phyloP scores from a whole-genome alignment of 768 basidiomycete genomes.

The Podaxis sp. region DNA sequence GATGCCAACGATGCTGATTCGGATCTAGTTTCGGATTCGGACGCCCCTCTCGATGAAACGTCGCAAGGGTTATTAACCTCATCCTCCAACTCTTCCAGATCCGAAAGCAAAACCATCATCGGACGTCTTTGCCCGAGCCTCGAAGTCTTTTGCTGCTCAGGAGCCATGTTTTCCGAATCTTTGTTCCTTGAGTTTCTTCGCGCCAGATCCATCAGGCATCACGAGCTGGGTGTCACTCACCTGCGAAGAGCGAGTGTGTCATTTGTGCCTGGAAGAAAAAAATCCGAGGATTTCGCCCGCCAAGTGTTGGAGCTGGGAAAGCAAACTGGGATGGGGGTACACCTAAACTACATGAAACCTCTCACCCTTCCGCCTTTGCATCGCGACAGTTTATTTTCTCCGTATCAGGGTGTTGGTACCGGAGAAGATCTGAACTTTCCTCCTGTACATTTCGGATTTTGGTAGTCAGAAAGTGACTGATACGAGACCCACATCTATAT shows the following conservation, averaged over 20 bases:
- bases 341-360: not conserved
- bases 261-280: not conserved
- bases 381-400: not conserved
- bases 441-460: not conserved
- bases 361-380: not conserved
- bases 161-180: slow-evolving; percentile 7
- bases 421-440: not conserved
- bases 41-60: not conserved
- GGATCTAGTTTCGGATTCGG: not conserved
- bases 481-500: not conserved
- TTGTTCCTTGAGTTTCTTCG: not conserved
- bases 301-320: not conserved
- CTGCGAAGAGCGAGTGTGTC: not conserved
- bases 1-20: not conserved
- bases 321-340: not conserved
- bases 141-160: not conserved
- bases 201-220: not conserved
- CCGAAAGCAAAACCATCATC: not conserved
- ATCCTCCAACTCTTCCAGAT: not conserved
- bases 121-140: not conserved
- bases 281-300: not conserved
- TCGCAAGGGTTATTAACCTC: not conserved
- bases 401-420: not conserved
- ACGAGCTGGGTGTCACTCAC: not conserved
- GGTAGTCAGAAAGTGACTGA: not conserved